Evolutionary conservation across 2,329 filamentous ascomycete genomes (phyloP), one percentile per base, ranked within the genome.

Genomic region (Microthyrium microscopicum): DNA sequence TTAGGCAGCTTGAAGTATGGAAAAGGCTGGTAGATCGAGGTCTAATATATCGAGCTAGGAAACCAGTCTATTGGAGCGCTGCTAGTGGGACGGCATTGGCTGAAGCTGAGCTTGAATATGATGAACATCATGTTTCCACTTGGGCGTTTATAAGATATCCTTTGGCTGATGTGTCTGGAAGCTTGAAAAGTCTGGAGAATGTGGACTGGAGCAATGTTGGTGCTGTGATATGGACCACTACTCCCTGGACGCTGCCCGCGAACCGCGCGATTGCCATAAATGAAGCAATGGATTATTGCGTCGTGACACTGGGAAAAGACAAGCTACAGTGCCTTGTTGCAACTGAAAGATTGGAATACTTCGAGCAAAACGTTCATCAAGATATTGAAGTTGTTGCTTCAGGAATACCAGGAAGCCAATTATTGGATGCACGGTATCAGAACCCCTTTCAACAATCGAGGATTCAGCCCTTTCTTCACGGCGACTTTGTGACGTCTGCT

Each of bases 181-280:
- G 55, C 17, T 43, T 75, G 17, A 52, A 50, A 8, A 45, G 68
- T 20, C 41, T 42, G 12, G 29, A 38, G 17, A 26, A 28, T 6
- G 20, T 16, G 5, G 51, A 68, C 16, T 42, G 54, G 5, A 62
- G 64, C 4, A 57, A 62, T 4, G 49, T 94, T 8, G 77, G 68
- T 50, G 82, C 79, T n/a, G 67, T 89, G n/a, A 81, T 95, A 33
- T 98, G 89, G 89, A 98, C 89, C 2, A 98, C 89, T 0, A 98
- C 89, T 1, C 89, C 89, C 0, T 98, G 89, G 89, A 98, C 89
- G 0, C 61, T 98, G 4, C 87, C 89, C 1, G 85, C 87, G 2
- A 98, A 98, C 51, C 73, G 73, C 49, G 85, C 82, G 1, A 84
- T 98, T 50, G 85, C 83, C 3, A 67, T 95, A 22, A 73, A 83